phyloP scores from a whole-genome alignment of 2,329 filamentous ascomycete species.

The Fusarium duplospermum region DNA sequence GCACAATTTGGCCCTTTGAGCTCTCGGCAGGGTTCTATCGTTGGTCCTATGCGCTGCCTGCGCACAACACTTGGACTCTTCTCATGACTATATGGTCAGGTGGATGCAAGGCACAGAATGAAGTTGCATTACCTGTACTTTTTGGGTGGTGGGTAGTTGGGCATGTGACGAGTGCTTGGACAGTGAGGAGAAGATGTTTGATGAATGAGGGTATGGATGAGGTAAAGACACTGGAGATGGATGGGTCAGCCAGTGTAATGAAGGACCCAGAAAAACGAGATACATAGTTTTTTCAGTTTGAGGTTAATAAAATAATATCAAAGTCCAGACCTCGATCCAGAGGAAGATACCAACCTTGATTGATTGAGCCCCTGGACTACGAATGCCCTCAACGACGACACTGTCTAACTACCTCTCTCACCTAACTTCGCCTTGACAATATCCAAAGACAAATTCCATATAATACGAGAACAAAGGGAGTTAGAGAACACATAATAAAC shows the following conservation, averaged over 20 bases:
- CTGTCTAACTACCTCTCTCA: neutral
- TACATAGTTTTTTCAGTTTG: neutral
- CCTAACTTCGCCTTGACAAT: neutral
- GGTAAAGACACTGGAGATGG: neutral
- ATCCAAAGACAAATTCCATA: neutral
- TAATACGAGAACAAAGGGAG: accelerated
- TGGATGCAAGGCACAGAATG: neutral
- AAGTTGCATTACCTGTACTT: neutral
- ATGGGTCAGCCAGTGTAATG: neutral
- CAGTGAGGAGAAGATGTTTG: neutral
- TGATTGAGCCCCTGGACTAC: neutral
- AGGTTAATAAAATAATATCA: neutral
- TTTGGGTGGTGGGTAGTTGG: neutral
- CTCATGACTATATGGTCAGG: neutral
- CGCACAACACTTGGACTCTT: neutral
- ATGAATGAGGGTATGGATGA: neutral
- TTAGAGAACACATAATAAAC: neutral
- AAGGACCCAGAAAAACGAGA: neutral
- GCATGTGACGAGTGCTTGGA: neutral
- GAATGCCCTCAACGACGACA: neutral
- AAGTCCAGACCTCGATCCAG: too few species aligned
- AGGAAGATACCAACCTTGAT: neutral
- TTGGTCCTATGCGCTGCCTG: neutral
- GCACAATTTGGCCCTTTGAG: constrained; percentile 9
- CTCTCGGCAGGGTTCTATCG: constrained; percentile 8